Conservation (phyloP, 78 protist genomes). For the Cyanophora paradoxa region DNA sequence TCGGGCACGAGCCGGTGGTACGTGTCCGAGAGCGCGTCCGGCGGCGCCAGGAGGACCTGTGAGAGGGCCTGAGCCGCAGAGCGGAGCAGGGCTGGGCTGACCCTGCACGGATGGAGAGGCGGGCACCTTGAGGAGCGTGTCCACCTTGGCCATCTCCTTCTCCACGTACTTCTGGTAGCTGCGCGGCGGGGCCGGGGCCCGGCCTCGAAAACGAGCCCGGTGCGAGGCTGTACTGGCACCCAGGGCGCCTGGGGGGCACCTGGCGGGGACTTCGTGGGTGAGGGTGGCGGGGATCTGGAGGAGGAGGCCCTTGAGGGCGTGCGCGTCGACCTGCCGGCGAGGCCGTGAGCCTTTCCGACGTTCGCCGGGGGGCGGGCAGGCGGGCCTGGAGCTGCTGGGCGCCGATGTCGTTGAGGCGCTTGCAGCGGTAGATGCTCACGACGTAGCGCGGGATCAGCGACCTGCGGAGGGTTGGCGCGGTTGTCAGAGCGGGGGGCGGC, state of each 20-base stretch:
- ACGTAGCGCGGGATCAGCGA: not conserved
- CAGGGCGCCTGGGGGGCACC: not conserved
- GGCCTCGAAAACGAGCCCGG: too few relatives aligned
- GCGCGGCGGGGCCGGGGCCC: not conserved
- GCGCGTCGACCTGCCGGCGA: not conserved
- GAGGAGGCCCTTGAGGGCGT: not conserved
- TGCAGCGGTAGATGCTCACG: not conserved
- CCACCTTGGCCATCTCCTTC: not conserved
- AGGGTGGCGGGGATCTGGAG: constrained; percentile 8
- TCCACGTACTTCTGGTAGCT: not conserved
- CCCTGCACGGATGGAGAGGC: not conserved
- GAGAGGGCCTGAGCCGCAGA: not conserved
- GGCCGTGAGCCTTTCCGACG: too few relatives aligned
- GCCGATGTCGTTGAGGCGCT: constrained; percentile 1
- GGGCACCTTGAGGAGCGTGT: not conserved
- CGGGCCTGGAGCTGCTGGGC: constrained; percentile 29
- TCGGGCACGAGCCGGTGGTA: not conserved
- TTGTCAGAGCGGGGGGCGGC: too few relatives aligned
- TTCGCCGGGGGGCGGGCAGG: too few relatives aligned
- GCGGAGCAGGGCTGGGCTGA: not conserved
- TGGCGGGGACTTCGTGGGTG: too few relatives aligned
- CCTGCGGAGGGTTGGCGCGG: too few relatives aligned
- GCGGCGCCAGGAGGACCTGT: not conserved
- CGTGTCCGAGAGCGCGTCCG: not conserved
- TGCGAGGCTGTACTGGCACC: not conserved